A percentile compares a stretch with the other conserved stretches of the same genome.
These are phyloP conservation scores for Enterocytospora artemiae DNA, from an alignment of 371 early-diverging fungal species.

Conservation along the genomic window DNA sequence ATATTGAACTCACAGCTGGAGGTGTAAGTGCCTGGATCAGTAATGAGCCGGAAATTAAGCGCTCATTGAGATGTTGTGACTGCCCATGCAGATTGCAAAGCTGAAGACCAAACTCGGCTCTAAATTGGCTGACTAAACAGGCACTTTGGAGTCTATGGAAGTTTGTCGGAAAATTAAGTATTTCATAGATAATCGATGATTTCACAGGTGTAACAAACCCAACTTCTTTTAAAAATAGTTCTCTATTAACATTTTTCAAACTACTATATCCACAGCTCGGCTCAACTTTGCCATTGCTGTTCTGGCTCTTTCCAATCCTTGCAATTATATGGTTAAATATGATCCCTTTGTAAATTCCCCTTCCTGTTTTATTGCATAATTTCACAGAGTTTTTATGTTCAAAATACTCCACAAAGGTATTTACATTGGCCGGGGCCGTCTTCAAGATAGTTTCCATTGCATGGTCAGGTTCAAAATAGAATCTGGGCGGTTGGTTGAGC, in stretches of 20 bases:
- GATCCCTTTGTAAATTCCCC: background rate
- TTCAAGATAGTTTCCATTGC: background rate
- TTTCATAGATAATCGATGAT: constrained; percentile 13
- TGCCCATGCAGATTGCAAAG: no score
- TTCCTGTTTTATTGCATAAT: background rate
- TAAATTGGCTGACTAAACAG: constrained; percentile 30
- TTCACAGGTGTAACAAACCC: constrained; percentile 28
- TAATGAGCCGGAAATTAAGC: background rate
- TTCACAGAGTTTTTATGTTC: background rate
- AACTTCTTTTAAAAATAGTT: constrained; percentile 21
- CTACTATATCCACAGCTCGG: no score
- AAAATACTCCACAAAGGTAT: constrained; percentile 17
- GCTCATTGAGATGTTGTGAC: no score
- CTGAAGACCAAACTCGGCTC: constrained; percentile 1
- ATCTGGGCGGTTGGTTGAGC: no score
- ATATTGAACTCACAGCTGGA: background rate
- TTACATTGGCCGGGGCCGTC: background rate
- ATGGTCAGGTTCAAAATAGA: background rate
- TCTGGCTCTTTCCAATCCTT: background rate
- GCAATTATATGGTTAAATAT: background rate
- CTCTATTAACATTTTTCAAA: no score
- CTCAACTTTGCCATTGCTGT: background rate
- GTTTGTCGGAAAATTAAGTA: constrained; percentile 11
- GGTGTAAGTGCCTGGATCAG: background rate
- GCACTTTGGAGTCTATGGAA: constrained; percentile 30